phyloP scores from a whole-genome alignment of 2,329 filamentous ascomycete species.

The Pseudohalonectria lignicola region DNA sequence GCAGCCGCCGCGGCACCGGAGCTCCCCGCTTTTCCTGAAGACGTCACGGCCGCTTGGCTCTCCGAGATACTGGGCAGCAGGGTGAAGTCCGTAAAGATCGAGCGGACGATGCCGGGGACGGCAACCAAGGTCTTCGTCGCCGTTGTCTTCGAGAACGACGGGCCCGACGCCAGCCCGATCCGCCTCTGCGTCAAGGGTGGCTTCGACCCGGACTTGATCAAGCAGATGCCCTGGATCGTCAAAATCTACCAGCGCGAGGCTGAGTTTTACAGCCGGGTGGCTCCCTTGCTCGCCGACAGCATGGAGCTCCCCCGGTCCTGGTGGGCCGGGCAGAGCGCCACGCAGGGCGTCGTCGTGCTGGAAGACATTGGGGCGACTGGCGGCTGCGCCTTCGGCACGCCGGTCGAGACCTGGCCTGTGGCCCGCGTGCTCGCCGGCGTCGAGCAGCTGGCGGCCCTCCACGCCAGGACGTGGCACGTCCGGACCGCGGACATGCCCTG shows the following conservation, averaged over 20 bases:
- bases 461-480: conserved; percentile 15
- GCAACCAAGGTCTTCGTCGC: conserved; percentile 5
- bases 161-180: not conserved
- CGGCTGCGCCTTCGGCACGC: conserved; percentile 32
- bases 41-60: not conserved
- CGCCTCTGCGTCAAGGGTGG: conserved; percentile 39
- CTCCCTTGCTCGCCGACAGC: conserved; percentile 11
- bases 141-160: conserved; percentile 20
- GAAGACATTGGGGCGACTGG: conserved; percentile 50
- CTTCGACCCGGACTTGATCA: conserved; percentile 40
- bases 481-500: conserved; percentile 9
- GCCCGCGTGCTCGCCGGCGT: conserved; percentile 12
- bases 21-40: not conserved
- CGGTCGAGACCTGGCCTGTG: conserved; percentile 18
- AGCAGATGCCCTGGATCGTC: conserved; percentile 5
- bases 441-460: conserved; percentile 22
- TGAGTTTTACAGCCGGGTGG: conserved; percentile 11
- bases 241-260: conserved; percentile 16
- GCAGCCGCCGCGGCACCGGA: too few species aligned
- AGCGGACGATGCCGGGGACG: not conserved
- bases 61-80: not conserved
- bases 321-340: conserved; percentile 14
- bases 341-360: conserved; percentile 54
- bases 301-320: conserved; percentile 5
- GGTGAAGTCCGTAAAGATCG: not conserved